Base-by-base conservation (phyloP, 2,329 filamentous ascomycete species). In the Mycosphaerelloides madeirae region DNA sequence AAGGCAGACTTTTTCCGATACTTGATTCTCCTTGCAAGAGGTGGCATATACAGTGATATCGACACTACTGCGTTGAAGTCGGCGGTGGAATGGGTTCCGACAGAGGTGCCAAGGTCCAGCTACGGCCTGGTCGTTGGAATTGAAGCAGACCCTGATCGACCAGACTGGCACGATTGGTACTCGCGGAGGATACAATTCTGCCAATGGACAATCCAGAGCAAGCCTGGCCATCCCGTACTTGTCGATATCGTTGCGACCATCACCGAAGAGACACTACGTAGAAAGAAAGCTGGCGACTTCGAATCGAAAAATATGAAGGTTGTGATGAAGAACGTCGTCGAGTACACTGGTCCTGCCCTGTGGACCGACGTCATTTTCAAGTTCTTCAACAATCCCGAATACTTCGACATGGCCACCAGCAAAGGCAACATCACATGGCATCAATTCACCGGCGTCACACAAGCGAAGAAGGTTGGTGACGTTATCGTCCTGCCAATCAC, bases 161-260 rank as follows among this genome's bases (percentile, higher is more conserved):
- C 80, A 3, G 93, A 98, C 65, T 98, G 93, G 93, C 78, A 81
- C 29, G 75, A 95, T 1, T 97, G 91, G 93, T 98, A 97, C 73
- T 93, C 88, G 52, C 85, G 93, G 48, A 81, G 91, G 52, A 90
- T 98, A 49, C 93, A 97, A 65, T 97, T 98, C 68, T 98, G 93
- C 70, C 93, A 98, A 67, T 98, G 93, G 93, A 98, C 93, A 1
- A 96, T 98, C 52, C 91, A 97, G 68, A 75, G 86, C 45, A 98
- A 98, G 68, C 85, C 91, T 0, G 93, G 93, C 9, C 93, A 98
- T 65, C 93, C 93, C 0, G 81, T 95, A 11, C 77, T 98, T 46
- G 81, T 90, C 50, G 87, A 96, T 49, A 80, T 95, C 49, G 88
- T 98, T 25, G 76, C 85, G 12, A 84, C 83, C 55, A 90, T 98